Evolutionary conservation across 2,329 filamentous ascomycete species (phyloP).

Genomic region (Monosporascus sp.): DNA sequence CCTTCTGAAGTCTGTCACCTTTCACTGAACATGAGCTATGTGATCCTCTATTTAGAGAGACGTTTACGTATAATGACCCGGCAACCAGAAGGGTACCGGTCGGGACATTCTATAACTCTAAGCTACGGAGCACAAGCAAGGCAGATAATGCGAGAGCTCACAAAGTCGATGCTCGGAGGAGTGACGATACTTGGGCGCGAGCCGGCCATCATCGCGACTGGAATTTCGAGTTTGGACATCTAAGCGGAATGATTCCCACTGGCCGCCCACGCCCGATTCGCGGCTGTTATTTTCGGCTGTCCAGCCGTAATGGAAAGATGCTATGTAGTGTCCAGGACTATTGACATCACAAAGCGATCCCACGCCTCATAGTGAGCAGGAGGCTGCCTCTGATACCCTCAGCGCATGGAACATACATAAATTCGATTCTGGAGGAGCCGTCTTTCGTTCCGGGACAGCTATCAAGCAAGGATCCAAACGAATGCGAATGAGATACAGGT

Average conservation of each 20-base stretch:
- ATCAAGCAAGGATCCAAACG: constrained; percentile 13
- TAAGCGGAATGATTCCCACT: not conserved
- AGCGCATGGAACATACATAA: not conserved
- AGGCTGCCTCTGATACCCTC: too few relatives aligned
- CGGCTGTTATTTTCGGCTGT: not conserved
- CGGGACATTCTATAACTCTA: too few relatives aligned
- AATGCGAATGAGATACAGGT: constrained; percentile 2
- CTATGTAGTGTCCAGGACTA: not conserved
- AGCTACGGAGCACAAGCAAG: too few relatives aligned
- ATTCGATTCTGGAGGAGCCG: constrained; percentile 6
- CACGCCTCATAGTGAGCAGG: too few relatives aligned
- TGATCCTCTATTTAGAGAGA: too few relatives aligned
- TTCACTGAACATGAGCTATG: too few relatives aligned
- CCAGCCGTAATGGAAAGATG: not conserved
- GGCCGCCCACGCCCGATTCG: not conserved
- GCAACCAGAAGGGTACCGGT: too few relatives aligned
- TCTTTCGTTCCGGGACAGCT: constrained; percentile 8
- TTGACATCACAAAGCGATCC: too few relatives aligned
- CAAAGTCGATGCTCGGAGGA: too few relatives aligned
- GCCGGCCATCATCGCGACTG: not conserved
- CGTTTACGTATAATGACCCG: too few relatives aligned
- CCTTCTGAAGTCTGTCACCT: too few relatives aligned
- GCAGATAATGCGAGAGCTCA: too few relatives aligned
- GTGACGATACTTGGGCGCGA: not conserved
- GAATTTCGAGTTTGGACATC: not conserved